Conservation (phyloP, 441 rosid genomes). For the Gossypium gossypioides region DNA sequence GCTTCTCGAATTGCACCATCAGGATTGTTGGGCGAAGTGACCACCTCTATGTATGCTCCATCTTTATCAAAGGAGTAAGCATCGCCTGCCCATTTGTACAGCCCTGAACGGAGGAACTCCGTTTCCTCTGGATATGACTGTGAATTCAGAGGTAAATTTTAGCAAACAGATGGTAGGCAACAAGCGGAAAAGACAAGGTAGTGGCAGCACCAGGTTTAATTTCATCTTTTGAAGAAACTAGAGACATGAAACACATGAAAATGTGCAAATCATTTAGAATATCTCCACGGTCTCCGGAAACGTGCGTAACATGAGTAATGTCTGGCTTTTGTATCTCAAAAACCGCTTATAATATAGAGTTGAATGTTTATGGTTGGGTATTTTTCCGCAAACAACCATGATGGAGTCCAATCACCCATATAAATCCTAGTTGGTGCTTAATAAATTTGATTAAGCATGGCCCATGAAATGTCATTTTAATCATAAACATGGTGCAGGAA, state of each 20-base stretch:
- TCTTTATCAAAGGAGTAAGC: constrained; percentile 39
- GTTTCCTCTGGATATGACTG: constrained; percentile 56
- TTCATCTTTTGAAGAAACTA: background rate
- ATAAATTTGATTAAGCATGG: background rate
- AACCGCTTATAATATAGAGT: background rate
- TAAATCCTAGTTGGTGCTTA: too few relatives aligned
- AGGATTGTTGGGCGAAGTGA: constrained; percentile 76
- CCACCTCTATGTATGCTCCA: constrained; percentile 54
- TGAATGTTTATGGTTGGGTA: background rate
- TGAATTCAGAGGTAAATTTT: background rate
- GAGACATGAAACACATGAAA: background rate
- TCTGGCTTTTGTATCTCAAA: background rate
- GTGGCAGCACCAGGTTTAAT: background rate
- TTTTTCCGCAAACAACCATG: background rate
- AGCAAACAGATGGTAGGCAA: background rate
- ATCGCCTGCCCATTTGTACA: constrained; percentile 78
- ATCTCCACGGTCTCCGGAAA: background rate
- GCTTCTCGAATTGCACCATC: constrained; percentile 57
- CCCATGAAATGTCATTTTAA: background rate
- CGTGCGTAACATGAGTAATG: background rate
- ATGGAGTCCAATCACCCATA: background rate
- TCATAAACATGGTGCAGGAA: background rate
- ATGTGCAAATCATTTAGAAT: background rate
- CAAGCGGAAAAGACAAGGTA: background rate
- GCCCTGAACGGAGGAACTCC: constrained; percentile 36